Evolutionary conservation across 75 land plant genomes (phyloP).

Genomic region (Pinus tabuliformis): DNA sequence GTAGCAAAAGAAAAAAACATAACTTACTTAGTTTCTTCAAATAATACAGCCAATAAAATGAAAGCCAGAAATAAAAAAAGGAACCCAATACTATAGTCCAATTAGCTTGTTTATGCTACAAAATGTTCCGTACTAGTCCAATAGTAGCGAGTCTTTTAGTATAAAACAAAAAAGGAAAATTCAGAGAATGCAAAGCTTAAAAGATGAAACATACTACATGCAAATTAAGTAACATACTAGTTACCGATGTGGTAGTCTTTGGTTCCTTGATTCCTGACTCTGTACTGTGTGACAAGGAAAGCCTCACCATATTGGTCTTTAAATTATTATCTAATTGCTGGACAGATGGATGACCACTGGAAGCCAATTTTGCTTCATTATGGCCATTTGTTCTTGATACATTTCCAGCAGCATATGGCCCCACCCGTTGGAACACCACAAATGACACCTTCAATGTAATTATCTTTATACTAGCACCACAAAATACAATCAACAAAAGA

Average conservation of each 20-base stretch:
- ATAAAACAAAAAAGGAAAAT: too few species aligned
- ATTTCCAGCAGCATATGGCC: conserved; percentile 54
- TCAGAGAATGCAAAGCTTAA: too few species aligned
- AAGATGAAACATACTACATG: too few species aligned
- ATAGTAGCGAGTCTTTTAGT: too few species aligned
- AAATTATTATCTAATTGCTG: conserved; percentile 30
- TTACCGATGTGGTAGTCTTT: conserved; percentile 15
- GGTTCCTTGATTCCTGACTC: conserved; percentile 32
- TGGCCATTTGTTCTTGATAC: conserved; percentile 29
- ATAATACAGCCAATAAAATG: conserved; percentile 2
- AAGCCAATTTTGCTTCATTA: conserved; percentile 32
- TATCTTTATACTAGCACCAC: too few species aligned
- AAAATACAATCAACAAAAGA: too few species aligned
- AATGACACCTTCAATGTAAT: too few species aligned
- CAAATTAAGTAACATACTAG: not conserved
- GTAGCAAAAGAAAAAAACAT: not conserved
- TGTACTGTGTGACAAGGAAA: conserved; percentile 45
- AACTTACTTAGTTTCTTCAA: conserved; percentile 2
- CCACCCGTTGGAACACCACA: too few species aligned
- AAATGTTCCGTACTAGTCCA: too few species aligned
- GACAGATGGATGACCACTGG: conserved; percentile 25
- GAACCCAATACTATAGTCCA: too few species aligned
- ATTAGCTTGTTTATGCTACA: too few species aligned
- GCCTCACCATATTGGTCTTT: conserved; percentile 40
- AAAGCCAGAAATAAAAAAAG: too few species aligned